Base-by-base conservation (phyloP, 306 rosid genomes). In the Trichosanthes truncata region DNA sequence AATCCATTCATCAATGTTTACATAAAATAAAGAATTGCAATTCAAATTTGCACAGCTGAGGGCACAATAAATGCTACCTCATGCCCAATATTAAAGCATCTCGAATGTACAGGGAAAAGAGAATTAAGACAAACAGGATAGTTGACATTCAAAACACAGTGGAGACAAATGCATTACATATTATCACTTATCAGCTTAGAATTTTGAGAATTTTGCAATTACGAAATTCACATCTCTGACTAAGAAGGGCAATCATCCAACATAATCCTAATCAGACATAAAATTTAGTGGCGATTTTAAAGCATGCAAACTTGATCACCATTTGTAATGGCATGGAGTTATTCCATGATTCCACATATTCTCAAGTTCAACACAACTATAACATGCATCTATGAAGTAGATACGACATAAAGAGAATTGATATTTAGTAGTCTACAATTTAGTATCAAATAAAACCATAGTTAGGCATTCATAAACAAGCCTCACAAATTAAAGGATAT, bases 271-370 rank as follows among this genome's bases (percentile, higher is more conserved):
- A 6, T 71, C 38, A 13, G 35, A 26, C 23, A 43, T 45, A 4
- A 5, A 11, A 71, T 31, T 21, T 10, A 41, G 18, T 40, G 51
- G 29, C 0, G 51, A 38, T 67, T 43, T 60, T 71, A 43, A 71
- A 71, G 55, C 76, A 71, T 69, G 55, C 35, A 23, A 69, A 71
- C 55, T 45, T 21, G 25, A 41, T 43, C 76, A 67, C 74, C 48
- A 68, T 23, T 68, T 41, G 18, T 43, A 43, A 21, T 29, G 65
- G 6, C 46, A 7, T 20, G 66, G 48, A 17, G 15, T 76, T 20
- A 74, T 46, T 76, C 79, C 79, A 53, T 23, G 21, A 71, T 71
- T 71, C 76, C 56, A n/a, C 55, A 71, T 23, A 45, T 71, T 21
- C 55, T 43, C n/a, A 21, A 25, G 38, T 45, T 25, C 10, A 43